These are phyloP conservation scores for Halophytophthora polymorphica DNA, from an alignment of 352 stramenopile species.

Conservation along the genomic window DNA sequence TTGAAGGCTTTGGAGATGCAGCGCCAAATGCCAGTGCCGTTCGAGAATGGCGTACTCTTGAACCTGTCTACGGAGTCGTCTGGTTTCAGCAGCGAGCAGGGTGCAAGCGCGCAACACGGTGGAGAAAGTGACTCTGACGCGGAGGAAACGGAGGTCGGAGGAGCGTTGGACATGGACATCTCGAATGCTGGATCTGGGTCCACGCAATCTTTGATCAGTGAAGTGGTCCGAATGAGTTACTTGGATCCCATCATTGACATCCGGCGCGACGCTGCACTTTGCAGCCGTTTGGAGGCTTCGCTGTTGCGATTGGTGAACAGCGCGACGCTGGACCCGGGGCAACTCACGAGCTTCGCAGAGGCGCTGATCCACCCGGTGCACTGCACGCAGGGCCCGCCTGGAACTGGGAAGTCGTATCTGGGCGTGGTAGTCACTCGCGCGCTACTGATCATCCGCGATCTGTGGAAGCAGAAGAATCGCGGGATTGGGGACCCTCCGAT, in stretches of 20 bases:
- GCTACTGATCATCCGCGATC: slow-evolving; percentile 63
- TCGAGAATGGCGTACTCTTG: slow-evolving; percentile 67
- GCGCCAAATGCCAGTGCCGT: slow-evolving; percentile 64
- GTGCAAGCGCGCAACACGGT: slow-evolving; percentile 1
- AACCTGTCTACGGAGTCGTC: slow-evolving; percentile 40
- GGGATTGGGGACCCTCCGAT: slow-evolving; percentile 74
- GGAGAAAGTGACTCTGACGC: slow-evolving; percentile 5
- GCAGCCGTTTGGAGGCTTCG: slow-evolving; percentile 25
- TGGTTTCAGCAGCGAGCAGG: slow-evolving; percentile 5
- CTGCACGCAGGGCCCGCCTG: slow-evolving; percentile 83
- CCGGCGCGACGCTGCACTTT: slow-evolving; percentile 46
- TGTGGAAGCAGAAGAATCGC: slow-evolving; percentile 67
- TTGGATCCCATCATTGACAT: slow-evolving; percentile 84
- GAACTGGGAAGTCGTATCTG: slow-evolving; percentile 90
- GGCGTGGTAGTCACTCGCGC: slow-evolving; percentile 80
- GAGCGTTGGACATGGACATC: background rate
- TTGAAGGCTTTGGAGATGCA: slow-evolving; percentile 78
- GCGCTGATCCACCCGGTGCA: slow-evolving; percentile 75
- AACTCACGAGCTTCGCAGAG: slow-evolving; percentile 75
- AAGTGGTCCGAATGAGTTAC: slow-evolving; percentile 52
- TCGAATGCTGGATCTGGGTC: background rate
- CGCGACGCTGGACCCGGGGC: slow-evolving; percentile 62
- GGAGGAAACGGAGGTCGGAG: background rate
- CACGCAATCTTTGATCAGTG: slow-evolving; percentile 19
- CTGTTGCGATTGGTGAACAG: slow-evolving; percentile 42